Evolutionary conservation across 139 green algal species (phyloP).

Genomic region (Pseudopediastrum boryanum): DNA sequence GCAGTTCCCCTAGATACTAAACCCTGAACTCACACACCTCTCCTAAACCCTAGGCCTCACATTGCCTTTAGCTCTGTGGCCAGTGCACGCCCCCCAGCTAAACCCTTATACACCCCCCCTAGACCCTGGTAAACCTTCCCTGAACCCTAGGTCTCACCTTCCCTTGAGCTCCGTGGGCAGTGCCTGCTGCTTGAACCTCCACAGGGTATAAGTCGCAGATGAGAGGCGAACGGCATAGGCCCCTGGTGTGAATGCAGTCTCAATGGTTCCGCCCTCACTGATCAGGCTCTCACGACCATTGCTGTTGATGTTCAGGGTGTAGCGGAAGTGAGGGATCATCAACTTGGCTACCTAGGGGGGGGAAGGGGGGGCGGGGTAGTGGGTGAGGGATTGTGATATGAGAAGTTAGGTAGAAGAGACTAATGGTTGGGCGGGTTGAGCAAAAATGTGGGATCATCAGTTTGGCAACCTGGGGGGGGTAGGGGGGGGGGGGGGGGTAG

Average conservation of each 20-base stretch:
- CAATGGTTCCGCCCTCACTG: constrained; percentile 52
- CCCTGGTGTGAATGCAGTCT: constrained; percentile 41
- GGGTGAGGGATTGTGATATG: not conserved
- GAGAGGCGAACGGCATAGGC: constrained; percentile 37
- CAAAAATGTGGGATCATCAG: constrained; percentile 59
- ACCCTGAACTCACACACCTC: too few relatives aligned
- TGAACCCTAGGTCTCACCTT: constrained; percentile 11
- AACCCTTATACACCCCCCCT: too few relatives aligned
- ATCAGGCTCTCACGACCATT: constrained; percentile 49
- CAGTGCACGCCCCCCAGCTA: too few relatives aligned
- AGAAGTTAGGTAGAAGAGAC: too few relatives aligned
- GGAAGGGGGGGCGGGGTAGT: too few relatives aligned
- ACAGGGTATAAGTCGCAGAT: constrained; percentile 33
- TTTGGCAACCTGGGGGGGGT: constrained; percentile 30
- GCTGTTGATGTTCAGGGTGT: constrained; percentile 64
- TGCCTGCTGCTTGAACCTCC: constrained; percentile 32
- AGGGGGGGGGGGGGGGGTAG: too few relatives aligned
- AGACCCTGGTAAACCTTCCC: too few relatives aligned
- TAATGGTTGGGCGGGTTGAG: too few relatives aligned
- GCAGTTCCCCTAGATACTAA: too few relatives aligned
- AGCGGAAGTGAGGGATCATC: constrained; percentile 59
- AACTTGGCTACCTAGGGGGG: constrained; percentile 39
- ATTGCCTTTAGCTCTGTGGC: too few relatives aligned
- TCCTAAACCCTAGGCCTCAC: too few relatives aligned
- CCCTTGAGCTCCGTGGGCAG: constrained; percentile 27